Base-by-base conservation (phyloP, 2,329 filamentous ascomycete genomes). In the Fusarium stilboides region DNA sequence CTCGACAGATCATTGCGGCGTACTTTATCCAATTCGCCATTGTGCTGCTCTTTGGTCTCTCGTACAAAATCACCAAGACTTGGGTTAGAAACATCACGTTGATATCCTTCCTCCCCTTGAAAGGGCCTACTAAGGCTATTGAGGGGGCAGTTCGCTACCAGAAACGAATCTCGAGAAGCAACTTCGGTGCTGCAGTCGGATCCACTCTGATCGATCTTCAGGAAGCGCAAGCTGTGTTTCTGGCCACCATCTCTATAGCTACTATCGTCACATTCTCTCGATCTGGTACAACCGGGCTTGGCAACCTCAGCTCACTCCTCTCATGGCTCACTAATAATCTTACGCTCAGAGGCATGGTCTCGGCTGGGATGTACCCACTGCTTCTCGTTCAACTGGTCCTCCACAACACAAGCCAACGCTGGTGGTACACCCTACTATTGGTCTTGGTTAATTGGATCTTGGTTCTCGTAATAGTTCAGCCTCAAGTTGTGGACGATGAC, bases 151-250 rank as follows among this genome's bases (percentile, higher is more conserved):
- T 8, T 0, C 1, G 1, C 0, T 59, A 24, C 33, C 56, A 59
- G 4, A 26, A 22, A 4, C 6, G 2, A 0, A 10, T 19, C 0
- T 2, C 15, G 0, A 24, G 2, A 4, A 60, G 53, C 1, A 47
- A 1, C 1, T 57, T 68, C 1, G 14, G 57, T 1, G 10, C 31
- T 1, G 17, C 62, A 1, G 4, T 61, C 2, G 19, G 28, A 0
- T 53, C 56, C 1, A 44, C 52, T 0, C 33, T 68, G 0, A 10
- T 55, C 13, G 42, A 65, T 4, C 64, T 68, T 0, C 64, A 68
- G 0, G 46, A 68, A 43, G 62, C 62, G 19, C 64, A 68, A 39
- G 52, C 52, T 4, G 28, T 56, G 0, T 66, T 66, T 0, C 47
- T 42, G 2, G 51, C 42, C 2, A 53, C 53, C 0, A 43, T 62